These are phyloP conservation scores for Colletotrichum sansevieriae DNA, from an alignment of 2,329 filamentous ascomycete genomes.

Conservation along the genomic window DNA sequence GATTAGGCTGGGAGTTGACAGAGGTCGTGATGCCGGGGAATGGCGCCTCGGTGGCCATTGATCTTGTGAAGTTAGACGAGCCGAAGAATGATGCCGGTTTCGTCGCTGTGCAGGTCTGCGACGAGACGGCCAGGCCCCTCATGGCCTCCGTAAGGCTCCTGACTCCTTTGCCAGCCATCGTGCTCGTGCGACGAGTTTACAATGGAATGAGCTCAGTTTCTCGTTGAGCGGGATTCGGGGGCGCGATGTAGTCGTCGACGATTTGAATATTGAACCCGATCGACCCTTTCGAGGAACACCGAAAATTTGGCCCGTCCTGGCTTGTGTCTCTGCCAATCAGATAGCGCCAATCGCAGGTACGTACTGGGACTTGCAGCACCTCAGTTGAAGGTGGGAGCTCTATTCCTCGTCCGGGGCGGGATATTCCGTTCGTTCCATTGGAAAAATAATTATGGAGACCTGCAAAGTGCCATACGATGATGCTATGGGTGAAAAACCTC, in stretches of 20 bases:
- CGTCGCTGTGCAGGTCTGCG: slow-evolving; percentile 52
- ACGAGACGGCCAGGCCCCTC: slow-evolving; percentile 60
- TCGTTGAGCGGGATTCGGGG: not conserved
- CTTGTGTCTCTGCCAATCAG: slow-evolving; percentile 35
- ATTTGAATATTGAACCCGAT: slow-evolving; percentile 7
- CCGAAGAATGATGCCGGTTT: slow-evolving; percentile 53
- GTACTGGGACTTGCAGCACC: slow-evolving; percentile 1
- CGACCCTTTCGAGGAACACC: slow-evolving; percentile 29
- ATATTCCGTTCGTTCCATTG: slow-evolving; percentile 40
- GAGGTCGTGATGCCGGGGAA: slow-evolving; percentile 54
- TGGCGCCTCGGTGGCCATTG: slow-evolving; percentile 68
- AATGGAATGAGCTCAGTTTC: slow-evolving; percentile 4
- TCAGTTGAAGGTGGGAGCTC: slow-evolving; percentile 19
- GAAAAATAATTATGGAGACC: slow-evolving; percentile 40
- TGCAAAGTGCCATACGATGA: slow-evolving; percentile 33
- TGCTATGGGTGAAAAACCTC: slow-evolving; percentile 35
- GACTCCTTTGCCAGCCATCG: slow-evolving; percentile 62
- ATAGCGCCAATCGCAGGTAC: slow-evolving; percentile 16
- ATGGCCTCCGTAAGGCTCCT: slow-evolving; percentile 67
- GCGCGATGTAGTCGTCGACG: slow-evolving; percentile 25
- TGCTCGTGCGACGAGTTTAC: slow-evolving; percentile 22
- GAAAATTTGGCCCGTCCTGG: slow-evolving; percentile 41
- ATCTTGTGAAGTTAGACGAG: slow-evolving; percentile 56
- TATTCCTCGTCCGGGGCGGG: slow-evolving; percentile 35
- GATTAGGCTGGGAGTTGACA: slow-evolving; percentile 51